Conservation (phyloP, 176 grass and related monocot species). For the Ensete ventricosum region DNA sequence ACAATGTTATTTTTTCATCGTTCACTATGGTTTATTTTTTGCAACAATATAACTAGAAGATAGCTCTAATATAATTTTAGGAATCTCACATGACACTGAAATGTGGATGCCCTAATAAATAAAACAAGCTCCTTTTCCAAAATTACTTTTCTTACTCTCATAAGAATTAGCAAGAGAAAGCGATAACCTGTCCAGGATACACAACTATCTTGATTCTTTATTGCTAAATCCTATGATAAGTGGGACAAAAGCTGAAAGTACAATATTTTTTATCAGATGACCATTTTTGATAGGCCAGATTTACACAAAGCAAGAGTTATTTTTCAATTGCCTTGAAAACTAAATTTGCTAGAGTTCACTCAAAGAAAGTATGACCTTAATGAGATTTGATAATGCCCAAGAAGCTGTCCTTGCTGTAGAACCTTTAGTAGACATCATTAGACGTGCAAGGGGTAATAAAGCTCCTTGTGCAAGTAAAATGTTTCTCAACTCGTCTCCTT, state of each 20-base stretch:
- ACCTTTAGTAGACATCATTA: constrained; percentile 75
- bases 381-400: constrained; percentile 97
- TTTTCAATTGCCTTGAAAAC: background rate
- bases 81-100: background rate
- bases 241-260: background rate
- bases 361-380: constrained; percentile 53
- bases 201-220: background rate
- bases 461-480: constrained; percentile 82
- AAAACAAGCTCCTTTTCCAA: background rate
- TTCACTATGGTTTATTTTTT: background rate
- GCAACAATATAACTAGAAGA: background rate
- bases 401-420: constrained; percentile 76
- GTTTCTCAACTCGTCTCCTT: constrained; percentile 74
- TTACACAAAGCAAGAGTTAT: background rate
- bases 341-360: constrained; percentile 6
- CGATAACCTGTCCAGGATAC: background rate
- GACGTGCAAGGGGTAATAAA: constrained; percentile 57
- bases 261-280: background rate
- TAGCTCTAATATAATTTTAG: background rate
- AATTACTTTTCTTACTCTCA: too few relatives aligned
- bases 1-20: too few relatives aligned
- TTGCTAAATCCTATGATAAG: background rate
- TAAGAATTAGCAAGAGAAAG: too few relatives aligned
- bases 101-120: background rate
- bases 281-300: background rate